These are phyloP conservation scores for Vanrija pseudolonga DNA, from an alignment of 1,284 basidiomycete species.

Conservation along the genomic window DNA sequence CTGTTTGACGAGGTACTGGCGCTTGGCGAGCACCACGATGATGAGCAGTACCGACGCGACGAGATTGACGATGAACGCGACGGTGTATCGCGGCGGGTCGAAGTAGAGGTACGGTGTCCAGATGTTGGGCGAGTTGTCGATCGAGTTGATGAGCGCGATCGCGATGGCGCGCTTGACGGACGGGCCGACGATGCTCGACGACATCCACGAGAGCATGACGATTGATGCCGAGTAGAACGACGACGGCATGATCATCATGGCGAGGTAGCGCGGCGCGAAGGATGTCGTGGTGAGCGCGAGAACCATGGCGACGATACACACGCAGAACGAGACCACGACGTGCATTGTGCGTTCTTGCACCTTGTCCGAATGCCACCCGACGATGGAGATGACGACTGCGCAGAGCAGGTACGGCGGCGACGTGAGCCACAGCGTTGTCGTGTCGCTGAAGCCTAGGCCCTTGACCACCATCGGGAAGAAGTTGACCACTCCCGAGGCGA, in stretches of 20 bases:
- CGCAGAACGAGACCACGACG: constrained; percentile 4
- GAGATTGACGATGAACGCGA: constrained; percentile 25
- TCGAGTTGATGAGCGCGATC: constrained; percentile 33
- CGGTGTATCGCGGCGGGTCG: constrained; percentile 18
- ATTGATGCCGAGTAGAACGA: constrained; percentile 32
- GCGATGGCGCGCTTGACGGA: constrained; percentile 30
- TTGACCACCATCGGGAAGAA: constrained; percentile 42
- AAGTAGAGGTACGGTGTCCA: constrained; percentile 30
- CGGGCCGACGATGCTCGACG: constrained; percentile 28
- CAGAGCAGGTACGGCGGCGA: constrained; percentile 42
- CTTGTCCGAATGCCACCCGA: constrained; percentile 16
- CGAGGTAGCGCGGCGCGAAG: constrained; percentile 26
- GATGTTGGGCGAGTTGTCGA: constrained; percentile 23
- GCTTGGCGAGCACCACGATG: constrained; percentile 16
- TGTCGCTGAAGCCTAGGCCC: constrained; percentile 39
- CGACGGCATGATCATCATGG: constrained; percentile 19
- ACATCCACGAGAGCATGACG: constrained; percentile 29
- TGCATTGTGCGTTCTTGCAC: constrained; percentile 7
- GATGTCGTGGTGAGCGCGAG: constrained; percentile 39
- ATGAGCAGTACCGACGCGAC: constrained; percentile 24
- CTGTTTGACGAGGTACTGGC: constrained; percentile 35
- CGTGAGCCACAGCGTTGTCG: constrained; percentile 41
- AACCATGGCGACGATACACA: constrained; percentile 60
- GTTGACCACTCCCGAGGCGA: constrained; percentile 37
- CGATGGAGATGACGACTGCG: constrained; percentile 19